phyloP scores from a whole-genome alignment of 2,329 filamentous ascomycete genomes.

The Onygenales sp. region DNA sequence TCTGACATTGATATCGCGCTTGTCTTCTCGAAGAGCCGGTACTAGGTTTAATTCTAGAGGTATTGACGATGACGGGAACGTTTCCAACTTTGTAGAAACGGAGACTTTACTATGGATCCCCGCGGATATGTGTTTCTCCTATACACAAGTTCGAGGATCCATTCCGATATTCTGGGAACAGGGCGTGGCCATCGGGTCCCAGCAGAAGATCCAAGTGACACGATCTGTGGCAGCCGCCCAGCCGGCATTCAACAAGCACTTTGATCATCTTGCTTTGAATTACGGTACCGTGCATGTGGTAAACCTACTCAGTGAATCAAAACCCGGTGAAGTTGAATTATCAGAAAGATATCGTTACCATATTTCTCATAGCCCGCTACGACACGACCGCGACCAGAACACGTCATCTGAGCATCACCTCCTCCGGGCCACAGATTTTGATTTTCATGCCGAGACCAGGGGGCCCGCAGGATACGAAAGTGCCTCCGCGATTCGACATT shows the following conservation, averaged over 20 bases:
- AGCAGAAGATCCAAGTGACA: slow-evolving; percentile 90
- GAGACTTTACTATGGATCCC: slow-evolving; percentile 88
- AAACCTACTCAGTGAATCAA: slow-evolving; percentile 85
- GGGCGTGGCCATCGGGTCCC: slow-evolving; percentile 72
- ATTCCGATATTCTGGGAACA: slow-evolving; percentile 98
- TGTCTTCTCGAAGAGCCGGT: slow-evolving; percentile 84
- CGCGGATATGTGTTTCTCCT: slow-evolving; percentile 72
- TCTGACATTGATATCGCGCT: slow-evolving; percentile 79
- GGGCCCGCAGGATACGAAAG: slow-evolving; percentile 81
- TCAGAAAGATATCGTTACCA: slow-evolving; percentile 71
- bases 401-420: slow-evolving; percentile 59
- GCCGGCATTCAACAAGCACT: slow-evolving; percentile 91
- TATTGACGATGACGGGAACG: slow-evolving; percentile 94
- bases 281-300: slow-evolving; percentile 91
- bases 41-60: slow-evolving; percentile 96
- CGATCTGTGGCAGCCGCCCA: slow-evolving; percentile 83
- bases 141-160: slow-evolving; percentile 83
- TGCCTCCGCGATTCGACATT: slow-evolving; percentile 70
- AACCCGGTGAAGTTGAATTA: slow-evolving; percentile 76
- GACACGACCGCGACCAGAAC: slow-evolving; percentile 43
- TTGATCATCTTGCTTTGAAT: slow-evolving; percentile 70
- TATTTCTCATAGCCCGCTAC: slow-evolving; percentile 64
- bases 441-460: slow-evolving; percentile 91
- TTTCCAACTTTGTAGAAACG: slow-evolving; percentile 97
- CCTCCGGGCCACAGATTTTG: slow-evolving; percentile 75